Conservation (phyloP, 768 basidiomycete species). For the Clitopilus passeckerianus region DNA sequence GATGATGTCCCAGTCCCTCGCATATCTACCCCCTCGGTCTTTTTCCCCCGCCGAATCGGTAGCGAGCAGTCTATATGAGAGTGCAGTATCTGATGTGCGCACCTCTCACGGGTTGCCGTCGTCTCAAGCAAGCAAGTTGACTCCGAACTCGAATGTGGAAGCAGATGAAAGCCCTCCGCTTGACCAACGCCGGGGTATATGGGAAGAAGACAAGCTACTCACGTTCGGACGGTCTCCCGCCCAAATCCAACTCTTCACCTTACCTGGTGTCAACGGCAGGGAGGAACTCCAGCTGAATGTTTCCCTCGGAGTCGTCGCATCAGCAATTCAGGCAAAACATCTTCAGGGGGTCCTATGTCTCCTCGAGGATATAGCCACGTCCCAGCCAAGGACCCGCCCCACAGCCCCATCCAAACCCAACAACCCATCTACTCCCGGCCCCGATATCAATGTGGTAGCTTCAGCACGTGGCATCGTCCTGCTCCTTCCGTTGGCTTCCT, state of each 20-base stretch:
- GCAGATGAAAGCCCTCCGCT: conserved; percentile 2
- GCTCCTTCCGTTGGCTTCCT: conserved; percentile 39
- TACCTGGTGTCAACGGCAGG: conserved; percentile 19
- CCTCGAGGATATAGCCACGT: conserved; percentile 24
- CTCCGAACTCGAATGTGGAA: neutral
- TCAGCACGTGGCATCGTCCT: conserved; percentile 37
- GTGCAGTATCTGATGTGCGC: conserved; percentile 48
- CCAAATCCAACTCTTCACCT: conserved; percentile 47
- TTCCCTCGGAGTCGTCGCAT: conserved; percentile 46
- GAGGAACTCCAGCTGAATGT: conserved; percentile 28
- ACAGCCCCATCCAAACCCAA: neutral
- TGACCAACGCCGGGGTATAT: neutral
- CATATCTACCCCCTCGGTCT: conserved; percentile 46
- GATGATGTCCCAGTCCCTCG: conserved; percentile 75
- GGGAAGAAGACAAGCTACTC: conserved; percentile 42
- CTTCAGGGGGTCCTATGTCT: conserved; percentile 43
- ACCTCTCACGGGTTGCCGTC: neutral
- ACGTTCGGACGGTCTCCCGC: conserved; percentile 65
- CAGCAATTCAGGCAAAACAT: conserved; percentile 53
- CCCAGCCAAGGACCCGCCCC: conserved; percentile 5
- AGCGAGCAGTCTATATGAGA: conserved; percentile 73
- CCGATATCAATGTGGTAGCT: neutral
- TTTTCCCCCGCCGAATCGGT: conserved; percentile 42
- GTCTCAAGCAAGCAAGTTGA: conserved; percentile 9
- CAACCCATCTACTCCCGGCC: neutral